Percentiles rank a stretch among this genome's conserved stretches.
phyloP scores from a whole-genome alignment of 2,329 filamentous ascomycete species.

The Aureobasidium vineae region DNA sequence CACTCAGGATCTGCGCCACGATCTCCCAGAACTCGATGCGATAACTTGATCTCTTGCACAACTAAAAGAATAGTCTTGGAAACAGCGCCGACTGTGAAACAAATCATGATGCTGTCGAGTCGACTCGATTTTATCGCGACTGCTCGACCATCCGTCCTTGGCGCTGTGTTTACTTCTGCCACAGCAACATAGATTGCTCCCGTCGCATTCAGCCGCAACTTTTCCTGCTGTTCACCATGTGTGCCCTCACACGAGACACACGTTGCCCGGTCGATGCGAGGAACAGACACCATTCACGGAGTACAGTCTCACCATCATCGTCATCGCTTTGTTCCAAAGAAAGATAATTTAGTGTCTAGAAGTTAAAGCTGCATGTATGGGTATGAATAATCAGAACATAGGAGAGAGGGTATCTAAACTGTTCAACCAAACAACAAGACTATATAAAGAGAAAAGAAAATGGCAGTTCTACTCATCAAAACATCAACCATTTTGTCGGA shows the following conservation, averaged over 20 bases:
- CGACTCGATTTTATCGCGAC: not conserved
- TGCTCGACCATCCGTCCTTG: constrained; percentile 20
- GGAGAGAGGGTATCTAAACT: constrained; percentile 23
- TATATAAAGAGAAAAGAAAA: not conserved
- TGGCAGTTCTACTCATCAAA: not conserved
- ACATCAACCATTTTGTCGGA: constrained; percentile 16
- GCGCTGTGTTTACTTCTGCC: constrained; percentile 25
- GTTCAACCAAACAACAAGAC: constrained; percentile 11
- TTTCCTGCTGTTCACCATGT: not conserved
- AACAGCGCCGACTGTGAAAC: not conserved
- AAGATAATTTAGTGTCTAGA: not conserved
- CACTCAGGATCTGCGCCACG: constrained; percentile 4
- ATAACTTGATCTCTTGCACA: constrained; percentile 1
- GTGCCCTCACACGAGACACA: constrained; percentile 5
- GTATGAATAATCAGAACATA: constrained; percentile 1
- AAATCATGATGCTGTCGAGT: not conserved
- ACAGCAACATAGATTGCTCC: constrained; percentile 16
- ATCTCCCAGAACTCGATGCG: not conserved
- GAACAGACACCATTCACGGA: constrained; percentile 6
- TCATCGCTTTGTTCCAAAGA: not conserved
- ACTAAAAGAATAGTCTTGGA: not conserved
- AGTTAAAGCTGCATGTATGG: not conserved
- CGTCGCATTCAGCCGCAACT: constrained; percentile 14
- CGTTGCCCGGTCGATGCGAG: constrained; percentile 10
- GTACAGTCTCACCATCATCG: not conserved